A percentile compares a stretch with the other conserved stretches of the same genome.
phyloP scores from a whole-genome alignment of 495 filamentous ascomycete genomes.

The Trichoderma orchidacearum region DNA sequence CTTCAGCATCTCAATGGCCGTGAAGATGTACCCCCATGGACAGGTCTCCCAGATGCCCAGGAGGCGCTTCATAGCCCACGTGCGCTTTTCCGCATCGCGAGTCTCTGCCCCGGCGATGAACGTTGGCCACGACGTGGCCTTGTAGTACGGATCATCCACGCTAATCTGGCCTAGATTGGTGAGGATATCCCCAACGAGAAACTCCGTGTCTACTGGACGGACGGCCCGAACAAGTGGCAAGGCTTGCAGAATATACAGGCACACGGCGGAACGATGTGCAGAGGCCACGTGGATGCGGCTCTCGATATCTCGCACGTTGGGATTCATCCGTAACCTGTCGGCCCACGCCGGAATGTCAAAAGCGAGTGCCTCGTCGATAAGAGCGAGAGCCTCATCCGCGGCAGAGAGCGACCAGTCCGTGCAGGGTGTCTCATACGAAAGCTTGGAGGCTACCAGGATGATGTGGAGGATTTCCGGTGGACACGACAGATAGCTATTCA shows the following conservation, averaged over 20 bases:
- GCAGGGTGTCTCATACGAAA: conserved; percentile 6
- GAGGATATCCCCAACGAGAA: conserved; percentile 28
- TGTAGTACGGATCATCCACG: conserved; percentile 32
- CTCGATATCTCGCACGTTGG: conserved; percentile 15
- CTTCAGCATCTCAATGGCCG: conserved; percentile 25
- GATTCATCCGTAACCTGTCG: conserved; percentile 13
- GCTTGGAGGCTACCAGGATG: conserved; percentile 18
- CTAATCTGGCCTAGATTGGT: conserved; percentile 27
- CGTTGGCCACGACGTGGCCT: conserved; percentile 44
- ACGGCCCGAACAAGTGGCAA: conserved; percentile 12
- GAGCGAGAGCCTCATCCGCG: conserved; percentile 10
- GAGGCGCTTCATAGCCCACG: conserved; percentile 24
- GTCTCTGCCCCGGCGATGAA: conserved; percentile 41
- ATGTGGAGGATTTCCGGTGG: conserved; percentile 24
- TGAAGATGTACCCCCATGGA: conserved; percentile 31
- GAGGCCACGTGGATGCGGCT: conserved; percentile 28
- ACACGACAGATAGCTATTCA: conserved; percentile 32
- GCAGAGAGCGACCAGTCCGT: conserved; percentile 1
- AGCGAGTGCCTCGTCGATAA: conserved; percentile 14
- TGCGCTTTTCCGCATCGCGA: conserved; percentile 13
- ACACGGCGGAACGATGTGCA: conserved; percentile 28
- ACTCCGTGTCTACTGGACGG: conserved; percentile 17
- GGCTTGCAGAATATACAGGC: conserved; percentile 22
- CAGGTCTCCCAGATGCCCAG: conserved; percentile 21
- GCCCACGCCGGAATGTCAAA: conserved; percentile 26